These are phyloP conservation scores for Nepenthes alata DNA, from an alignment of 179 eudicot species.

Conservation along the genomic window DNA sequence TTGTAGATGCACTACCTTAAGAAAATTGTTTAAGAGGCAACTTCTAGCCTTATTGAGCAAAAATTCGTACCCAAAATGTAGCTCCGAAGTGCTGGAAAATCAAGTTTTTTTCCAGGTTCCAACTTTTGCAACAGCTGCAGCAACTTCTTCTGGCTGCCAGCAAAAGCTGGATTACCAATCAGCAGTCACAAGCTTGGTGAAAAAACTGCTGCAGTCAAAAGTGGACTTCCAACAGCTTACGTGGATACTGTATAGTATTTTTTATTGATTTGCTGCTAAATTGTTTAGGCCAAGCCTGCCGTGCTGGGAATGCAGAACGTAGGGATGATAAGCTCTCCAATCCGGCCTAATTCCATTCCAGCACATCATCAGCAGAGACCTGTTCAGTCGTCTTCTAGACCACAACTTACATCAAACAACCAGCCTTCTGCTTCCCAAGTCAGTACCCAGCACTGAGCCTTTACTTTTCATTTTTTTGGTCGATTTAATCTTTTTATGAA, in stretches of 20 bases:
- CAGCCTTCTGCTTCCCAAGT: constrained; percentile 48
- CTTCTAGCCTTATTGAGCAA: no score
- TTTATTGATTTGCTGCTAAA: not conserved
- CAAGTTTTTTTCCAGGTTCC: no score
- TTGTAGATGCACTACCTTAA: not conserved
- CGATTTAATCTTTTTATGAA: not conserved
- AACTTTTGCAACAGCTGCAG: no score
- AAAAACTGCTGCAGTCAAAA: not conserved
- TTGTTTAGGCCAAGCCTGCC: constrained; percentile 37
- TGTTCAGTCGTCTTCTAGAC: constrained; percentile 43
- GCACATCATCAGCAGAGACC: constrained; percentile 52
- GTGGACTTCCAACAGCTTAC: not conserved
- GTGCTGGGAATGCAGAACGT: constrained; percentile 38
- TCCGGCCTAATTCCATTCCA: constrained; percentile 41
- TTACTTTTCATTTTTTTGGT: not conserved
- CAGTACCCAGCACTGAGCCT: constrained; percentile 9
- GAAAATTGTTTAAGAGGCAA: not conserved
- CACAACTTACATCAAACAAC: constrained; percentile 28
- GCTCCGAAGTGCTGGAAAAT: no score
- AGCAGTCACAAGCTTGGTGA: no score
- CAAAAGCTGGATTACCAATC: not conserved
- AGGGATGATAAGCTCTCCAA: constrained; percentile 41
- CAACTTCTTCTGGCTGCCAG: not conserved
- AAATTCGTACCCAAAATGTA: no score
- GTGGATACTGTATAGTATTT: not conserved